Evolutionary conservation across 2,329 filamentous ascomycete genomes (phyloP).

Genomic region (Akanthomyces muscarius): DNA sequence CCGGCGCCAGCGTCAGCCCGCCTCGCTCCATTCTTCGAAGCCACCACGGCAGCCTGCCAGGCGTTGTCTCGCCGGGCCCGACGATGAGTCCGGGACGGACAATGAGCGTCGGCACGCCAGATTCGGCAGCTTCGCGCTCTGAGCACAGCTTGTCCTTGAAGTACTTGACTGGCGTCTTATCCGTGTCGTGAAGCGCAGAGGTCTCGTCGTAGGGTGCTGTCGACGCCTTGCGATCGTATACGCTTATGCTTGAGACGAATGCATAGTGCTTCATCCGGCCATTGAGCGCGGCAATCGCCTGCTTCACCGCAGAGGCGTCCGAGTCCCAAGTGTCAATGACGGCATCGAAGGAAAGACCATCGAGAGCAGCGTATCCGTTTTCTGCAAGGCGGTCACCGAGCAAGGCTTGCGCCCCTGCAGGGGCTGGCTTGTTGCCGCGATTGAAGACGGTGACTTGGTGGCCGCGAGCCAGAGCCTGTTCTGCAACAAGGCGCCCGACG

Average conservation of each 20-base stretch:
- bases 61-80: slow-evolving; percentile 13
- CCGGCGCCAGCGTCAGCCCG: slow-evolving; percentile 18
- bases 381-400: slow-evolving; percentile 20
- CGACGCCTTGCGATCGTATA: slow-evolving; percentile 16
- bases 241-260: slow-evolving; percentile 21
- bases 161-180: background rate
- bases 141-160: slow-evolving; percentile 15
- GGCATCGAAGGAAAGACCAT: slow-evolving; percentile 18
- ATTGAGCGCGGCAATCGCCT: slow-evolving; percentile 19
- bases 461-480: slow-evolving; percentile 19
- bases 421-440: slow-evolving; percentile 17
- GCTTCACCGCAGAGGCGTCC: slow-evolving; percentile 18
- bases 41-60: slow-evolving; percentile 16
- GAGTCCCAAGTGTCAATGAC: slow-evolving; percentile 22
- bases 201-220: slow-evolving; percentile 16
- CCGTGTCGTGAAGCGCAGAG: slow-evolving; percentile 15
- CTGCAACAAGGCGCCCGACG: slow-evolving; percentile 18
- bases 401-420: slow-evolving; percentile 16
- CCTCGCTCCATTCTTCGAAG: slow-evolving; percentile 15
- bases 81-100: slow-evolving; percentile 16
- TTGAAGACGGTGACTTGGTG: slow-evolving; percentile 20
- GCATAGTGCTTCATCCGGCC: slow-evolving; percentile 20
- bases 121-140: slow-evolving; percentile 2
- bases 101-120: slow-evolving; percentile 14
- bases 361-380: slow-evolving; percentile 14